A percentile compares a stretch with the other conserved stretches of the same genome.
These are phyloP conservation scores for Fusarium sp. DNA, from an alignment of 2,329 filamentous ascomycete species.

Conservation along the genomic window DNA sequence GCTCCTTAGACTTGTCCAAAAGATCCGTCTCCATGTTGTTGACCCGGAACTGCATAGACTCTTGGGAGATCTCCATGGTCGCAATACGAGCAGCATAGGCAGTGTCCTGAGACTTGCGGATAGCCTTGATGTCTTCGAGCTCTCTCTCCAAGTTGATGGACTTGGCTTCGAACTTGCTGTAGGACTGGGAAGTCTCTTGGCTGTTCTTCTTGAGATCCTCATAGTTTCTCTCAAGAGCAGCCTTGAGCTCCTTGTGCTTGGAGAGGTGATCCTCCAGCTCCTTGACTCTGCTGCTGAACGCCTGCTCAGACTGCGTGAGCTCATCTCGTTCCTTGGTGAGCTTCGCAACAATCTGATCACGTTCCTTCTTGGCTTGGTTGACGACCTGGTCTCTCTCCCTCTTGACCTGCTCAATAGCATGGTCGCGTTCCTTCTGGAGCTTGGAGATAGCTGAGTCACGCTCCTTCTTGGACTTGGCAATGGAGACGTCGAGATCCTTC, in stretches of 20 bases:
- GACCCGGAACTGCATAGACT: conserved; percentile 42
- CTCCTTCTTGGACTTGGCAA: conserved; percentile 40
- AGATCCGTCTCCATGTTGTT: conserved; percentile 41
- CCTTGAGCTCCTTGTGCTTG: conserved; percentile 42
- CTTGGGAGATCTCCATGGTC: conserved; percentile 44
- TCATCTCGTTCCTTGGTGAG: conserved; percentile 42
- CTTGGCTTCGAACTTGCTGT: conserved; percentile 39
- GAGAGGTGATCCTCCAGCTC: conserved; percentile 42
- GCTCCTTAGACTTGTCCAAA: conserved; percentile 37
- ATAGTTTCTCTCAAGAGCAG: conserved; percentile 42
- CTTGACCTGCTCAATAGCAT: conserved; percentile 30
- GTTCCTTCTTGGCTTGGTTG: conserved; percentile 36
- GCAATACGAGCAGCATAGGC: conserved; percentile 43
- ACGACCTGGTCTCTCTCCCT: conserved; percentile 38
- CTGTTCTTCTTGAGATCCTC: conserved; percentile 43
- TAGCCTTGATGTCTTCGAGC: conserved; percentile 39
- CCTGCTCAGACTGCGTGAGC: conserved; percentile 35
- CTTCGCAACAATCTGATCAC: conserved; percentile 27
- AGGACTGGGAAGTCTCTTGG: conserved; percentile 14
- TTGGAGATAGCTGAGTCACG: conserved; percentile 34
- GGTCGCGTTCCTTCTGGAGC: conserved; percentile 39
- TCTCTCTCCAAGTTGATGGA: conserved; percentile 43
- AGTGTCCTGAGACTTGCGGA: conserved; percentile 41
- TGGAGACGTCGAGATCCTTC: conserved; percentile 35
- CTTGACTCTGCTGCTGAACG: conserved; percentile 40